A percentile compares a stretch with the other conserved stretches of the same genome.
Conservation (phyloP, 495 filamentous ascomycete genomes). For the Aspergillus leporis region DNA sequence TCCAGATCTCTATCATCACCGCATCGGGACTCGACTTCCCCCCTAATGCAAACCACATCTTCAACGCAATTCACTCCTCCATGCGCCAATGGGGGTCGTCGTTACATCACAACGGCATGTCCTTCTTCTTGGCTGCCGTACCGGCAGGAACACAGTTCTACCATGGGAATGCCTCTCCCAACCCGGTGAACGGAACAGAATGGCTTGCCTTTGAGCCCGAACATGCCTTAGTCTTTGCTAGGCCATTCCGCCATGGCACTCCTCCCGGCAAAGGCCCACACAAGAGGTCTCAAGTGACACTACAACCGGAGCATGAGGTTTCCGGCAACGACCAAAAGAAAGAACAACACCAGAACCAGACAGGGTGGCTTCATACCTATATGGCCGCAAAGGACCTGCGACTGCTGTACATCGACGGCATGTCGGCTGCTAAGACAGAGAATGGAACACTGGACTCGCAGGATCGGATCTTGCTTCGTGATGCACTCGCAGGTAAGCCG, state of each 20-base stretch:
- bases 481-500: constrained; percentile 8
- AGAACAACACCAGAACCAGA: constrained; percentile 11
- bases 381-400: constrained; percentile 46
- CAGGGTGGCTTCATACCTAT: constrained; percentile 57
- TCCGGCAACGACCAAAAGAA: not conserved
- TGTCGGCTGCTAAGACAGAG: constrained; percentile 53
- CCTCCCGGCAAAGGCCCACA: constrained; percentile 2
- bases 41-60: constrained; percentile 59
- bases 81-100: constrained; percentile 72
- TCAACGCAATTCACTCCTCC: constrained; percentile 66
- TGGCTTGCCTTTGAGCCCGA: constrained; percentile 74
- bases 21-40: constrained; percentile 2
- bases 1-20: constrained; percentile 9
- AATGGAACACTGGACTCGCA: constrained; percentile 62
- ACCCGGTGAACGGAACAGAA: constrained; percentile 52
- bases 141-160: constrained; percentile 61
- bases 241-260: constrained; percentile 14
- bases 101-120: constrained; percentile 69
- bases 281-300: not conserved
- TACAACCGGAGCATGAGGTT: not conserved
- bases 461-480: constrained; percentile 48
- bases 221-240: constrained; percentile 59
- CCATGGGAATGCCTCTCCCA: constrained; percentile 50
- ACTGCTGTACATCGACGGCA: constrained; percentile 62
- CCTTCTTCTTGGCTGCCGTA: constrained; percentile 59